Evolutionary conservation across 768 basidiomycete species (phyloP).

Genomic region (Podaxis carcinomalis): DNA sequence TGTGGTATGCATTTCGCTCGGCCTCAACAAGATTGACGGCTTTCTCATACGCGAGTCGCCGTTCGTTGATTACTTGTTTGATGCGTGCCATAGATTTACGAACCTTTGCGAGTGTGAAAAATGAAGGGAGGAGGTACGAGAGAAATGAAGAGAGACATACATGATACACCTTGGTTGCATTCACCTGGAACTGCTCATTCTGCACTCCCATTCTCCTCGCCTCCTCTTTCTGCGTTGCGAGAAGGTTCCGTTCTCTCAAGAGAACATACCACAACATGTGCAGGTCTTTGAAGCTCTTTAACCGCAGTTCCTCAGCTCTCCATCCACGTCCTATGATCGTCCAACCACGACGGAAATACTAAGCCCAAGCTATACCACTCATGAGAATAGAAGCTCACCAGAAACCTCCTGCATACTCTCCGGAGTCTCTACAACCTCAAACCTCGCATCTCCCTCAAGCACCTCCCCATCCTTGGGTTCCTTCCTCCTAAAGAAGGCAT

Average conservation of each 20-base stretch:
- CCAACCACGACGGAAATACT: too few species aligned
- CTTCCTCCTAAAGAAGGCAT: constrained; percentile 68
- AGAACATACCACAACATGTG: constrained; percentile 95
- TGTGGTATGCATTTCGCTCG: constrained; percentile 24
- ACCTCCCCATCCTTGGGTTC: constrained; percentile 28
- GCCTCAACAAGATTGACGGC: constrained; percentile 44
- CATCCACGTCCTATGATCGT: constrained; percentile 73
- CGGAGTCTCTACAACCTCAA: constrained; percentile 43
- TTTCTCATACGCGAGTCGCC: constrained; percentile 78
- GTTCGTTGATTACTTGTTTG: constrained; percentile 88
- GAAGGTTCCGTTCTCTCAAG: constrained; percentile 82
- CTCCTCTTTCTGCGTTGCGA: constrained; percentile 86
- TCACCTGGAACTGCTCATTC: constrained; percentile 25
- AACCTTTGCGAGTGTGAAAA: constrained; percentile 42
- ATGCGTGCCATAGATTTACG: constrained; percentile 97
- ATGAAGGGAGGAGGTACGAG: neutral
- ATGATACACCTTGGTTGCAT: constrained; percentile 35
- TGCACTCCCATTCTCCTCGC: constrained; percentile 54
- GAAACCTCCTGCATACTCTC: constrained; percentile 23
- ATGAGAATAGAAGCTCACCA: constrained; percentile 17
- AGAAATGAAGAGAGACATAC: constrained; percentile 26
- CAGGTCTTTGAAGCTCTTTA: constrained; percentile 89
- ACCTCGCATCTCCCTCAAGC: constrained; percentile 40
- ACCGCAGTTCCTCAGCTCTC: constrained; percentile 79
- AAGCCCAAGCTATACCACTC: too few species aligned